Base-by-base conservation (phyloP, 129 eudicot species). In the Saposhnikovia divaricata region DNA sequence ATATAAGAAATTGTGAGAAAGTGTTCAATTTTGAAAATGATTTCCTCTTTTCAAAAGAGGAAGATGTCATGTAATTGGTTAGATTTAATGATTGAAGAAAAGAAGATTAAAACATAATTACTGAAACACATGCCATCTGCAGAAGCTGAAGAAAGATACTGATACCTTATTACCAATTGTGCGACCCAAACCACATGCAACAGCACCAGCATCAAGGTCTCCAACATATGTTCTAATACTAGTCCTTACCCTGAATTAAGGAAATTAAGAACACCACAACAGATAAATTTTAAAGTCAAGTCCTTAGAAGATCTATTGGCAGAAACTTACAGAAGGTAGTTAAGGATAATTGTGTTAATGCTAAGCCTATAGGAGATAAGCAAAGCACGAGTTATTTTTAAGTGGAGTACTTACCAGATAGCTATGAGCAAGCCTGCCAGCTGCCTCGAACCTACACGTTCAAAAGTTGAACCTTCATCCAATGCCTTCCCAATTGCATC, bases 141-240 rank as follows among this genome's bases (percentile, higher is more conserved):
- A 45, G 46, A 65, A 55, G 27, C 55, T 72, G 44, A 73, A 78
- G 27, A 50, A 74, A 78, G 59, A 81, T 44, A 25, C 66, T 78
- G 50, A 74, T 88, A 95, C 99, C 99, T 95, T 95, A 77, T 95
- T 95, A 80, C 99, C 99, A 84, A 95, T 82, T 38, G 99, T 90
- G 42, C 99, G 96, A 79, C 97, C 99, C 71, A 95, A 84, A 86
- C 99, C 99, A 83, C 99, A 95, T 37, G 99, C 96, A 63, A 95
- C 99, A 43, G 99, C 99, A 81, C 83, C 88, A 82, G 89, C 95
- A 85, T 95, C 99, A 82, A 95, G 96, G 82, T 95, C 99, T 28
- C 99, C 99, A 34, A 87, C 97, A 73, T 90, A 89, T 59, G 89
- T 87, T 90, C 99, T 85, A 57, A 92, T 84, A 78, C 85, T 82